Evolutionary conservation across 257 asterid genomes (phyloP).

Genomic region (Plectranthus barbatus): DNA sequence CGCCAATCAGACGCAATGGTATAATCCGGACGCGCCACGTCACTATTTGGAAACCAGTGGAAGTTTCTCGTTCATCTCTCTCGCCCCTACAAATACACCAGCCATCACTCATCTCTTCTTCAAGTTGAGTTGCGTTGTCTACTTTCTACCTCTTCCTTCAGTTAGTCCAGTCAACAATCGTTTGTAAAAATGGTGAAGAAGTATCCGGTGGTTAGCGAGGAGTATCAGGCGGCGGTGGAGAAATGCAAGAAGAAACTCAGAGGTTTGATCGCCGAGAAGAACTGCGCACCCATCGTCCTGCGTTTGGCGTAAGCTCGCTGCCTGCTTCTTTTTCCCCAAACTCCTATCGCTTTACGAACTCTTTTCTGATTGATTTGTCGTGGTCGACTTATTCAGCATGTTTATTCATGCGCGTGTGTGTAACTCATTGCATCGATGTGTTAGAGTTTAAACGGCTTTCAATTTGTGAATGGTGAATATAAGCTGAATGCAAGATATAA

Average conservation of each 20-base stretch:
- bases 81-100: neutral
- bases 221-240: conserved; percentile 49
- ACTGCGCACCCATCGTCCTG: conserved; percentile 45
- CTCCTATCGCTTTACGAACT: neutral
- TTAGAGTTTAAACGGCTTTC: no score
- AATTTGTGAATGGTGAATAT: no score
- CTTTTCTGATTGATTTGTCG: neutral
- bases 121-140: neutral
- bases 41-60: conserved; percentile 17
- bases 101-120: neutral
- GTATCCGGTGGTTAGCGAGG: conserved; percentile 49
- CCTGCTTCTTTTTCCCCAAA: neutral
- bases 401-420: no score
- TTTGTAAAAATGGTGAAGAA: conserved; percentile 39
- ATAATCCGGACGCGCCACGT: neutral
- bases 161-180: neutral
- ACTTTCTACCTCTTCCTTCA: no score
- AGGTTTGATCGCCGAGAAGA: conserved; percentile 43
- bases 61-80: conserved; percentile 23
- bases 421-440: no score
- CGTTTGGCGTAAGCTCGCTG: conserved; percentile 34
- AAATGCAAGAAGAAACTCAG: conserved; percentile 64
- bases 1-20: no score
- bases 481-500: no score
- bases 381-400: no score